Conservation (phyloP, 164 flowering plant species). For the Aristolochia fimbriata region DNA sequence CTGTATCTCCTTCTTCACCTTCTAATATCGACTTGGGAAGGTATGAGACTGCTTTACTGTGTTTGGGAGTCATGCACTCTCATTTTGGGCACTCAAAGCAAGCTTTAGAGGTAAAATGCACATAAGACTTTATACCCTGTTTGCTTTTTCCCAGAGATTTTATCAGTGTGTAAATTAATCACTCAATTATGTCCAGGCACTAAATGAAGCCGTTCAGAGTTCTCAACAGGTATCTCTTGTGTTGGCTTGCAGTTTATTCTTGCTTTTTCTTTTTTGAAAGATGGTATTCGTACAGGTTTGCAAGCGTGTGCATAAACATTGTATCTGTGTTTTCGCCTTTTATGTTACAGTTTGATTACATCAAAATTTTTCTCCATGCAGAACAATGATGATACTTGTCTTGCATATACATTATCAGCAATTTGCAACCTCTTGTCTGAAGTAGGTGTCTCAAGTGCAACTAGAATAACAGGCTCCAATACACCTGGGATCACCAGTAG, state of each 20-base stretch:
- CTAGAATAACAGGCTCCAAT: constrained; percentile 65
- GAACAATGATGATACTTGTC: constrained; percentile 80
- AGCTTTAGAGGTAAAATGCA: constrained; percentile 62
- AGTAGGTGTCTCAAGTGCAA: constrained; percentile 50
- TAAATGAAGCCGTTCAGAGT: constrained; percentile 75
- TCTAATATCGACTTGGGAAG: constrained; percentile 43
- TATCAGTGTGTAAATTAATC: neutral
- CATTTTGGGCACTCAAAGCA: constrained; percentile 89
- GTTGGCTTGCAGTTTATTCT: neutral
- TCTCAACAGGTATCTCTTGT: constrained; percentile 65
- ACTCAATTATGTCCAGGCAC: constrained; percentile 34
- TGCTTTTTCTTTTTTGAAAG: neutral
- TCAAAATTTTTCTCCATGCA: constrained; percentile 28
- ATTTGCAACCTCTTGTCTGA: constrained; percentile 81
- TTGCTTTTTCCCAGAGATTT: neutral
- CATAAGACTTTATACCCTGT: neutral
- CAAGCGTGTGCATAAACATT: too few species aligned
- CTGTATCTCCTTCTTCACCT: constrained; percentile 40
- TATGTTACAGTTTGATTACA: too few species aligned
- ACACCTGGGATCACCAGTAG: constrained; percentile 34
- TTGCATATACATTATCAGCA: constrained; percentile 77
- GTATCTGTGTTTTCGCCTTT: too few species aligned
- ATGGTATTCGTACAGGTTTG: too few species aligned
- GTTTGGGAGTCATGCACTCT: constrained; percentile 87
- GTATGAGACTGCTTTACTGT: constrained; percentile 77